phyloP scores from a whole-genome alignment of 345 rosid genomes.

The Kandelia obovata region DNA sequence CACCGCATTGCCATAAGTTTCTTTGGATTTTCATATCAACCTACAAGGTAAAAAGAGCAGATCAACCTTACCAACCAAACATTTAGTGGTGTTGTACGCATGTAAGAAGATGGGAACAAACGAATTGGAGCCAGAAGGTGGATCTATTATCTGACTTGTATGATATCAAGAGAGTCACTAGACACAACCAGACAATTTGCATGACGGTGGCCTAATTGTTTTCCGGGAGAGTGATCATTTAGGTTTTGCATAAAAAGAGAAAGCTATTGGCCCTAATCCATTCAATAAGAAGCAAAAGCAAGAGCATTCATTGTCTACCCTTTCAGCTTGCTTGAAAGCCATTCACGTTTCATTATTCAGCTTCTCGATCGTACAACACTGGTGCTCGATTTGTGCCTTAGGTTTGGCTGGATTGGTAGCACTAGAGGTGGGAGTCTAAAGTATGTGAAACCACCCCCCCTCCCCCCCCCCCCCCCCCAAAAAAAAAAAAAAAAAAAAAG shows the following conservation, averaged over 20 bases:
- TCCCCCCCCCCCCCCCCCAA: no score
- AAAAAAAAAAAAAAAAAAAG: no score
- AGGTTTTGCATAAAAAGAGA: slow-evolving; percentile 21
- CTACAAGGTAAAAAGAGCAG: no score
- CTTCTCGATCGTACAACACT: neutral
- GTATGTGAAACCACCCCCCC: no score
- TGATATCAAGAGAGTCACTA: neutral
- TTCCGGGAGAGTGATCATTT: slow-evolving; percentile 2
- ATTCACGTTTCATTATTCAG: neutral
- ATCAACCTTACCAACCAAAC: no score
- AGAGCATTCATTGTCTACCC: neutral
- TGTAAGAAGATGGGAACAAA: no score
- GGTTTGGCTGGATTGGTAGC: neutral
- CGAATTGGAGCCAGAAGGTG: neutral
- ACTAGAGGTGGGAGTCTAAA: neutral
- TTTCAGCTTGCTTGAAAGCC: neutral
- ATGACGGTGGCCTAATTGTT: neutral
- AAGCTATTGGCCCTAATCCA: slow-evolving; percentile 10
- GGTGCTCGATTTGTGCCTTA: neutral
- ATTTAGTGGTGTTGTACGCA: no score
- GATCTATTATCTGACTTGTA: neutral
- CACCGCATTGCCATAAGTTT: no score
- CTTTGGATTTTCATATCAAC: no score
- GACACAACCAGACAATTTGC: neutral
- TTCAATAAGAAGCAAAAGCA: neutral